These are phyloP conservation scores for Phylloporus sp. DNA, from an alignment of 1,284 basidiomycete species.

Conservation along the genomic window DNA sequence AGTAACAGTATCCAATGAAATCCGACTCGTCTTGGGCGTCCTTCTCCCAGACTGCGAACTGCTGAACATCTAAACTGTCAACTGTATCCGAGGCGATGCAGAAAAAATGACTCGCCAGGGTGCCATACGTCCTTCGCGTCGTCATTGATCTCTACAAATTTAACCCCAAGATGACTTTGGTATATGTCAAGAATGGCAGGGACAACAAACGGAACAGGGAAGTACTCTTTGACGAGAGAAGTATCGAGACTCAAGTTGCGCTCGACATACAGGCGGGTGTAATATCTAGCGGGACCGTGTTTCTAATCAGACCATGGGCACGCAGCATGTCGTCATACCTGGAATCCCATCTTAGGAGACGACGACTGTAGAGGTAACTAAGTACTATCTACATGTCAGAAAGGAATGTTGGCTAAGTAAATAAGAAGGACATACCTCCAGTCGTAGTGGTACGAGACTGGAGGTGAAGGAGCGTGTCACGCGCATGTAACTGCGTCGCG, in stretches of 20 bases:
- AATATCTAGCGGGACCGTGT: conserved; percentile 59
- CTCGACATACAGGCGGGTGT: conserved; percentile 77
- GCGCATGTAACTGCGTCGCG: too few relatives aligned
- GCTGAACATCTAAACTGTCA: conserved; percentile 56
- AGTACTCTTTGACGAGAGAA: conserved; percentile 82
- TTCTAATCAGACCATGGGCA: conserved; percentile 1
- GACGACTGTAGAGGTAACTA: too few relatives aligned
- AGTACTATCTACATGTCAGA: too few relatives aligned
- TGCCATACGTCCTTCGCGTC: conserved; percentile 69
- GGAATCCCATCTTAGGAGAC: too few relatives aligned
- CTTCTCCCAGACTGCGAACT: conserved; percentile 83
- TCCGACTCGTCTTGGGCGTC: conserved; percentile 71
- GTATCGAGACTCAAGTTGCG: conserved; percentile 74
- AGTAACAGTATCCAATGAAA: conserved; percentile 84
- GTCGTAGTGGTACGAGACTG: too few relatives aligned
- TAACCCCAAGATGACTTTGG: conserved; percentile 78
- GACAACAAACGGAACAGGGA: conserved; percentile 83
- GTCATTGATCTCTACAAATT: conserved; percentile 69
- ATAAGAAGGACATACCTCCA: too few relatives aligned
- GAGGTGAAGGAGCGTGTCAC: too few relatives aligned
- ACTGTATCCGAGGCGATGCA: too few relatives aligned
- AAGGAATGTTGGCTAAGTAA: too few relatives aligned
- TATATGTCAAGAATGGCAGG: conserved; percentile 83
- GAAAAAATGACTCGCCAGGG: conserved; percentile 65
- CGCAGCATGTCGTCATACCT: conserved; percentile 32